These are phyloP conservation scores for Fusarium sp. DNA, from an alignment of 2,329 filamentous ascomycete species.

Conservation along the genomic window DNA sequence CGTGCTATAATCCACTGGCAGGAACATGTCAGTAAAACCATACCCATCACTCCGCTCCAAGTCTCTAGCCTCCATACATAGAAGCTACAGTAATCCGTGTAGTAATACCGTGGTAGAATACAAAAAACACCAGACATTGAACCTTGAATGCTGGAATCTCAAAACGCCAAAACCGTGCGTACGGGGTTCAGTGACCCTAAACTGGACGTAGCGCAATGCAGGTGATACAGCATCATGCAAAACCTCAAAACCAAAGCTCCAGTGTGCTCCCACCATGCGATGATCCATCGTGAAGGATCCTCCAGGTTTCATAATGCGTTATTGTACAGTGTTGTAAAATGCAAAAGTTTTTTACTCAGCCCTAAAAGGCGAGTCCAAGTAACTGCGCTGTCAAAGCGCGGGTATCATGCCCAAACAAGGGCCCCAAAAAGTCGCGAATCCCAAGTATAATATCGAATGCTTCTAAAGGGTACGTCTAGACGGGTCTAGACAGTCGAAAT, in stretches of 20 bases:
- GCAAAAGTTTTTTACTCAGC: conserved; percentile 24
- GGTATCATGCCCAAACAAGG: conserved; percentile 48
- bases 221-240: conserved; percentile 34
- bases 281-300: conserved; percentile 34
- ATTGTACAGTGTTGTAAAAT: conserved; percentile 41
- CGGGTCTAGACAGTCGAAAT: conserved; percentile 16
- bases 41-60: conserved; percentile 25
- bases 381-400: conserved; percentile 42
- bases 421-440: conserved; percentile 41
- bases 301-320: conserved; percentile 44
- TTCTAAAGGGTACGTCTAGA: conserved; percentile 23
- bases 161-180: conserved; percentile 39
- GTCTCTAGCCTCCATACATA: conserved; percentile 26
- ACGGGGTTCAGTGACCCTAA: conserved; percentile 12
- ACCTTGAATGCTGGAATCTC: conserved; percentile 32
- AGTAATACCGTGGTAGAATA: conserved; percentile 36
- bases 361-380: conserved; percentile 27
- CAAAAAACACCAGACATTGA: conserved; percentile 34
- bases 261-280: conserved; percentile 34
- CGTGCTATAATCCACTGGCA: conserved; percentile 1
- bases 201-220: conserved; percentile 26
- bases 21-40: conserved; percentile 22
- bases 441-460: conserved; percentile 28
- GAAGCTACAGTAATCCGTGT: conserved; percentile 23
- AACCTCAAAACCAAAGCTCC: conserved; percentile 40